Evolutionary conservation across 352 stramenopile species (phyloP).

Genomic region (Globisporangium paddicum): DNA sequence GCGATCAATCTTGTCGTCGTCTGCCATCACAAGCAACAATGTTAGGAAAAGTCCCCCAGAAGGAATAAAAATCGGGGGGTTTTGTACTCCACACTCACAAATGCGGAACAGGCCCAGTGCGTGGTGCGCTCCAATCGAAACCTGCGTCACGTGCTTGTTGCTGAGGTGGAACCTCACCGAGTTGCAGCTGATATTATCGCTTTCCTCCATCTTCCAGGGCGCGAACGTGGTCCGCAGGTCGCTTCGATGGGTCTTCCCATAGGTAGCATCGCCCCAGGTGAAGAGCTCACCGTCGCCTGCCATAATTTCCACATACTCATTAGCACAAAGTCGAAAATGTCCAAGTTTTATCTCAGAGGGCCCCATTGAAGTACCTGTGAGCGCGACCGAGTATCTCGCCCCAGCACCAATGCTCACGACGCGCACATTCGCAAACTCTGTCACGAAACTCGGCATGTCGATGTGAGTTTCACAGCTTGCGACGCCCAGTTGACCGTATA

Average conservation of each 20-base stretch:
- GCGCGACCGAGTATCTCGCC: constrained; percentile 41
- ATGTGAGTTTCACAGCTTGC: constrained; percentile 23
- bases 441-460: constrained; percentile 55
- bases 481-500: constrained; percentile 57
- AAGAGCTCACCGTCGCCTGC: constrained; percentile 55
- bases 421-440: constrained; percentile 40
- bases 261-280: constrained; percentile 57
- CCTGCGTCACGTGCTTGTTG: constrained; percentile 43
- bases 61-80: not conserved
- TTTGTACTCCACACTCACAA: constrained; percentile 17
- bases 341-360: not conserved
- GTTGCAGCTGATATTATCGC: not conserved
- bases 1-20: constrained; percentile 45
- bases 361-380: constrained; percentile 32
- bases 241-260: constrained; percentile 37
- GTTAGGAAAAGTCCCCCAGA: no score
- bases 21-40: not conserved
- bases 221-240: constrained; percentile 51
- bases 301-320: not conserved
- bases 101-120: constrained; percentile 48
- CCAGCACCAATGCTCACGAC: constrained; percentile 50
- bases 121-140: constrained; percentile 56
- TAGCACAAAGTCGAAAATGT: not conserved
- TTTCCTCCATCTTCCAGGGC: constrained; percentile 43
- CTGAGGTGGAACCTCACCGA: constrained; percentile 7